Base-by-base conservation (phyloP, 2,329 filamentous ascomycete genomes). In the Venturia effusa region DNA sequence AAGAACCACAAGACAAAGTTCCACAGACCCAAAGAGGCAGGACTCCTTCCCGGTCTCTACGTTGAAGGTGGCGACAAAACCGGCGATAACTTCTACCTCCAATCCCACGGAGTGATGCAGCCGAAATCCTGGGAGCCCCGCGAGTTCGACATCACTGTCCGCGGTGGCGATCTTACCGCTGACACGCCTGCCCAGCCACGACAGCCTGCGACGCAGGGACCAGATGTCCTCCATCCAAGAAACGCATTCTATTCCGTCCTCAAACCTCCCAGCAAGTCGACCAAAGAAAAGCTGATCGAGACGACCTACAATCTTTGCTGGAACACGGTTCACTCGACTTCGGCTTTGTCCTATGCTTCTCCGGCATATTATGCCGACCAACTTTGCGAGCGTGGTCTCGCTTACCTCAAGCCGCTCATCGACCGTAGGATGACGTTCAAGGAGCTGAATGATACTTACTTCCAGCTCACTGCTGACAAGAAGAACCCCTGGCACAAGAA, bases 1-100 rank as follows among this genome's bases (percentile, higher is more conserved):
- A 59, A 59, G 37, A 39, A 59, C 32, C 55, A 59, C n/a, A 37
- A 40, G n/a, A 59, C 55, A n/a, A 37, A 59, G 32, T 37, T 59
- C 17, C 39, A 22, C 48, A 22, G n/a, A n/a, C 10, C 3, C 22
- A 27, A 27, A 4, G n/a, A 54, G 4, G 4, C 22, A 3, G 1
- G n/a, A 24, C 2, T 10, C 2, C n/a, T 15, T 10, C 48, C 24
- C 13, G 48, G 24, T 3, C 15, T 30, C 4, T 30, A 54, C 48
- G 48, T 30, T 6, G 22, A 30, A 15, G 22, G 24, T 5, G 6
- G 6, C 34, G 34, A 6, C 34, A 45, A 45, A 15, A 45, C 7
- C 41, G 41, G 13, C 41, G 4, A 8, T 5, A 24, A 54, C 48
- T 54, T 54, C 27, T 54, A 54, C 48, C 48, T 54, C 22, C 48